A percentile compares a stretch with the other conserved stretches of the same genome.
These are phyloP conservation scores for Porcisia deanei DNA, from an alignment of 208 protist genomes.

Conservation along the genomic window DNA sequence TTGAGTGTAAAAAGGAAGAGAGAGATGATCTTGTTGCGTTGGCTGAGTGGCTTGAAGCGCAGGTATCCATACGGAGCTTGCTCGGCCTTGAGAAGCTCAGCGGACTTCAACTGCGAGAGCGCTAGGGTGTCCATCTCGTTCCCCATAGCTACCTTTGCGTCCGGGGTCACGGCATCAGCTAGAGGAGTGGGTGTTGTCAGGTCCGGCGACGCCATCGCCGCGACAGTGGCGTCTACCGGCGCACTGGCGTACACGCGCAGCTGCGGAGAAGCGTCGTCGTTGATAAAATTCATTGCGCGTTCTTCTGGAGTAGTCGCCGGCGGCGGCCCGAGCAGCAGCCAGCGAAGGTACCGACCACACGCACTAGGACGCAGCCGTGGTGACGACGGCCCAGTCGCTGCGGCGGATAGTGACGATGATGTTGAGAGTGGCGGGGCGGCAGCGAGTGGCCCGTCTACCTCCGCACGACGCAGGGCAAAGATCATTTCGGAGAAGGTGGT, in stretches of 20 bases:
- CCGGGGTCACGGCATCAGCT: conserved; percentile 9
- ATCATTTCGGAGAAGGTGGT: conserved; percentile 79
- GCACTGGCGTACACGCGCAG: conserved; percentile 15
- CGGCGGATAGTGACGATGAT: conserved; percentile 11
- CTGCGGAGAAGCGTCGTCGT: conserved; percentile 24
- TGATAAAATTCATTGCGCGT: conserved; percentile 45
- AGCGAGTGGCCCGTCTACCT: conserved; percentile 26
- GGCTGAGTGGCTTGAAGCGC: conserved; percentile 47
- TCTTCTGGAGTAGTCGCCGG: conserved; percentile 58
- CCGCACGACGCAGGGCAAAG: conserved; percentile 60
- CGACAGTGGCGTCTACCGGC: not conserved
- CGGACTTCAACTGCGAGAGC: conserved; percentile 26
- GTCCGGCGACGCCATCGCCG: not conserved
- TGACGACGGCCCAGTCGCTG: not conserved
- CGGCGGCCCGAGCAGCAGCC: conserved; percentile 46
- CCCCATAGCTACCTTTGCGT: conserved; percentile 2
- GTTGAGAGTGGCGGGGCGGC: conserved; percentile 15
- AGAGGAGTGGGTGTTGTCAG: conserved; percentile 1
- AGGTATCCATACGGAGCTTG: conserved; percentile 71
- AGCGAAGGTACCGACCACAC: conserved; percentile 36
- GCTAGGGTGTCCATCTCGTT: conserved; percentile 6
- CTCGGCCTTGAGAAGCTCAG: conserved; percentile 45
- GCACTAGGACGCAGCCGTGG: conserved; percentile 4
- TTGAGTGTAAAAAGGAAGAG: conserved; percentile 62
- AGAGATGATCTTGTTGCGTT: conserved; percentile 42